Percentiles rank a stretch among this genome's conserved stretches.
phyloP scores from a whole-genome alignment of 805 yeast genomes.

The Pichia ethanolica region DNA sequence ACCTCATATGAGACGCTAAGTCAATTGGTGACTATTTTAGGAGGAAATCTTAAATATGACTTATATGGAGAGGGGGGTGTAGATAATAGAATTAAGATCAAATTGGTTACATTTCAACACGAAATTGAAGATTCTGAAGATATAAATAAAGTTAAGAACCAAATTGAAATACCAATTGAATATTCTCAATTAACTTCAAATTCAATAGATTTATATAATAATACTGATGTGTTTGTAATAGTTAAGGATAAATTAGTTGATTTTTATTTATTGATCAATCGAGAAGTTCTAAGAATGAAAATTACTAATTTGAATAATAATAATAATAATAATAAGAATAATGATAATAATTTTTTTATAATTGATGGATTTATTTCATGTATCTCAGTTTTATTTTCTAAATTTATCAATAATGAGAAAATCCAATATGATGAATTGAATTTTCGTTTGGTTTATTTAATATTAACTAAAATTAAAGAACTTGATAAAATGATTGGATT shows the following conservation, averaged over 20 bases:
- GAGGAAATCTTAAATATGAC: neutral
- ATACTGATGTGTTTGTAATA: neutral
- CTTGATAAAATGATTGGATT: constrained; percentile 4
- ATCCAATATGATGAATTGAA: constrained; percentile 12
- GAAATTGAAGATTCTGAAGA: neutral
- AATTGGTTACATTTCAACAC: neutral
- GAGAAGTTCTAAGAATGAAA: neutral
- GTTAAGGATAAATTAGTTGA: neutral
- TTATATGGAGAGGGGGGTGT: neutral
- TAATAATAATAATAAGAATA: neutral
- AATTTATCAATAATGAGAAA: constrained; percentile 6
- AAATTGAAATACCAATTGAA: too few species aligned
- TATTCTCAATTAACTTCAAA: too few species aligned
- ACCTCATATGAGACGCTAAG: too few species aligned
- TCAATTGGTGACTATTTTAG: neutral
- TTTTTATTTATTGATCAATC: neutral
- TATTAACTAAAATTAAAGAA: constrained; percentile 12
- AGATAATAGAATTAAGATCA: neutral
- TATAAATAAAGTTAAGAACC: too few species aligned
- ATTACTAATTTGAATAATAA: neutral
- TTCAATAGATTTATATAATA: neutral
- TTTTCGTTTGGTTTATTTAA: constrained; percentile 10
- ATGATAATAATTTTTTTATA: constrained; percentile 5
- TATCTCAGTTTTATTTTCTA: constrained; percentile 18
- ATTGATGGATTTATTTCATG: constrained; percentile 21